phyloP scores from a whole-genome alignment of 352 stramenopile species.

The Pythium volutum region DNA sequence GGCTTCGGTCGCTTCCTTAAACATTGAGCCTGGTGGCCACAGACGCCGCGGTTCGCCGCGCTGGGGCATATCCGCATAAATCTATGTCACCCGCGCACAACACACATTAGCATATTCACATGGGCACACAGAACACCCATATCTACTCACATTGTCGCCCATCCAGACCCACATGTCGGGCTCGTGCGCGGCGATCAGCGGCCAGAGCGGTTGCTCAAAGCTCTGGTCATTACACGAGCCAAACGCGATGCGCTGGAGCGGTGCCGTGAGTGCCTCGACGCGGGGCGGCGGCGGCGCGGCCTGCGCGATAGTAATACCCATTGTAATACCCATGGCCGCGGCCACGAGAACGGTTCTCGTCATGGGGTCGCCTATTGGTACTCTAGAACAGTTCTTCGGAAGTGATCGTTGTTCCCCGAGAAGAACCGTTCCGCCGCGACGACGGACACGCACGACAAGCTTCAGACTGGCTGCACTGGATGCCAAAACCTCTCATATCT shows the following conservation, averaged over 20 bases:
- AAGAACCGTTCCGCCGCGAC: constrained; percentile 3
- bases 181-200: constrained; percentile 48
- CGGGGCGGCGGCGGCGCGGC: constrained; percentile 1
- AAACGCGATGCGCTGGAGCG: constrained; percentile 64
- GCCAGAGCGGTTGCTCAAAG: constrained; percentile 78
- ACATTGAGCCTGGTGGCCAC: constrained; percentile 54
- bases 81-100: too few species aligned
- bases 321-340: too few species aligned
- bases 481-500: not conserved
- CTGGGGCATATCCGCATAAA: constrained; percentile 75
- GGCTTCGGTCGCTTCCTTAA: constrained; percentile 45
- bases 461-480: not conserved
- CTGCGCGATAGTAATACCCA: too few species aligned
- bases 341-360: not conserved
- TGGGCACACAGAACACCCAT: not conserved
- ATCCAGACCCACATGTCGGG: constrained; percentile 86
- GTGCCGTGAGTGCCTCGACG: constrained; percentile 37
- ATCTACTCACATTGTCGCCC: constrained; percentile 66
- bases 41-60: constrained; percentile 36
- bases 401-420: constrained; percentile 1
- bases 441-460: constrained; percentile 4
- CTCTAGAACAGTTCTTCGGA: constrained; percentile 7
- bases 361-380: too few species aligned
- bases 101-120: too few species aligned
- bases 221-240: constrained; percentile 88